Evolutionary conservation across 1,284 basidiomycete genomes (phyloP).

Genomic region (Microbotryum intermedium): DNA sequence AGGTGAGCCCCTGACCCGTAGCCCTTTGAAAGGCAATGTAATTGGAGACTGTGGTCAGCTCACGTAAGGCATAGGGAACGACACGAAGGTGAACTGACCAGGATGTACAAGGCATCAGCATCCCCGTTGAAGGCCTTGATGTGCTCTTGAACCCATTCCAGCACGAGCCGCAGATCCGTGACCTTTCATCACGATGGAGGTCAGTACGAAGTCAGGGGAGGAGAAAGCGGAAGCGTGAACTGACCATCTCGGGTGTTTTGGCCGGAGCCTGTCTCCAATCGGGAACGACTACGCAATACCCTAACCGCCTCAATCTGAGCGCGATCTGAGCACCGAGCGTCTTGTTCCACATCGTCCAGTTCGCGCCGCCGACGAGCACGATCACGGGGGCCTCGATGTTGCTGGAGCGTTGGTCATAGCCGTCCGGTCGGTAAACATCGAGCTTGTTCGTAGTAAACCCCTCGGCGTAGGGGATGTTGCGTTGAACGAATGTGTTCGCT

Average conservation of each 20-base stretch:
- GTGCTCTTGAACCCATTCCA: slow-evolving; percentile 38
- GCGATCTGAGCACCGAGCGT: slow-evolving; percentile 36
- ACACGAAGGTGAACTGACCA: neutral
- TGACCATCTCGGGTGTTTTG: slow-evolving; percentile 5
- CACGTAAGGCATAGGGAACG: too few relatives aligned
- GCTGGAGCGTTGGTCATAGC: neutral
- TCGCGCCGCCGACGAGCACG: slow-evolving; percentile 37
- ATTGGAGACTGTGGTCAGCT: too few relatives aligned
- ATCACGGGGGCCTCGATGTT: slow-evolving; percentile 35
- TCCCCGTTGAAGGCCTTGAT: slow-evolving; percentile 39
- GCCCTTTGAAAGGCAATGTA: slow-evolving; percentile 2
- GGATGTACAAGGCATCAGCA: slow-evolving; percentile 24
- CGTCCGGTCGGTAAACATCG: slow-evolving; percentile 34
- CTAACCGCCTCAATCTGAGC: slow-evolving; percentile 37
- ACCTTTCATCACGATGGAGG: slow-evolving; percentile 36
- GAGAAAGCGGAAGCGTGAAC: neutral
- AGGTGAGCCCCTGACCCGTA: slow-evolving; percentile 33
- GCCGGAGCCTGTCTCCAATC: slow-evolving; percentile 28
- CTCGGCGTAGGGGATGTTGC: slow-evolving; percentile 34
- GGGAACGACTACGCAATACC: slow-evolving; percentile 41
- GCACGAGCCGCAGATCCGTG: slow-evolving; percentile 37
- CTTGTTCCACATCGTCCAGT: slow-evolving; percentile 33
- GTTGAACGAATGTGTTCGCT: slow-evolving; percentile 33
- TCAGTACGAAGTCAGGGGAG: slow-evolving; percentile 35
- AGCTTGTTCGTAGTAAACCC: slow-evolving; percentile 28